A percentile compares a stretch with the other conserved stretches of the same genome.
Evolutionary conservation across 192 early-diverging fungal genomes (phyloP).

Genomic region (Coemansia sp.): DNA sequence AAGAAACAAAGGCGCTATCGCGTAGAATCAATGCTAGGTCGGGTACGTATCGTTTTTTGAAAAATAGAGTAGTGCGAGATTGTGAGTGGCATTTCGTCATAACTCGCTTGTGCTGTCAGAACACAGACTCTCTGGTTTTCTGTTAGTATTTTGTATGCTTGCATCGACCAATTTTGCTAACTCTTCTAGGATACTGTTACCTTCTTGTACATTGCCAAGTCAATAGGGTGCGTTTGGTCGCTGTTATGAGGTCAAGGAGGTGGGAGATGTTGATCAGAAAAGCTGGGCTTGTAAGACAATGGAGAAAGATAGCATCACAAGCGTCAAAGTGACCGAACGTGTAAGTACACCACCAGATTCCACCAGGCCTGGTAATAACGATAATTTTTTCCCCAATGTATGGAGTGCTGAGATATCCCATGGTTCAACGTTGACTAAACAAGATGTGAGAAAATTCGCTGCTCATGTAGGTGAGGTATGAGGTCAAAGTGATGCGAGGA

Average conservation of each 20-base stretch:
- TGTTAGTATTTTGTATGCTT: neutral
- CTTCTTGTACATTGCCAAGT: neutral
- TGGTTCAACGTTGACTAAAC: neutral
- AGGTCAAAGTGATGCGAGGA: slow-evolving; percentile 51
- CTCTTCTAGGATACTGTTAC: neutral
- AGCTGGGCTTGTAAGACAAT: slow-evolving; percentile 67
- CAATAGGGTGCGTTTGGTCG: slow-evolving; percentile 86
- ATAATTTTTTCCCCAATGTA: neutral
- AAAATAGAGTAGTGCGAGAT: neutral
- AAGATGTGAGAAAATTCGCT: neutral
- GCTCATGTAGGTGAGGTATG: slow-evolving; percentile 36
- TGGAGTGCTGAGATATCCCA: neutral
- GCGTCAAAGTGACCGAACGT: slow-evolving; percentile 49
- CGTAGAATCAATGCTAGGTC: slow-evolving; percentile 37
- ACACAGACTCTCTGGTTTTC: no score
- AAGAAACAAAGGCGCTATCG: slow-evolving; percentile 28
- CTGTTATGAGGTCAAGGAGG: slow-evolving; percentile 68
- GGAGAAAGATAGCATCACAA: slow-evolving; percentile 53
- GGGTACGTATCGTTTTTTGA: slow-evolving; percentile 24
- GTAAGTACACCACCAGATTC: slow-evolving; percentile 10
- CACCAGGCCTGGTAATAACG: neutral
- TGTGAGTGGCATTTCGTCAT: no score
- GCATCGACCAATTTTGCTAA: neutral
- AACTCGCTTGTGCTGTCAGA: no score
- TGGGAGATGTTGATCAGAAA: slow-evolving; percentile 33